Base-by-base conservation (phyloP, 345 rosid genomes). In the Heritiera littoralis region DNA sequence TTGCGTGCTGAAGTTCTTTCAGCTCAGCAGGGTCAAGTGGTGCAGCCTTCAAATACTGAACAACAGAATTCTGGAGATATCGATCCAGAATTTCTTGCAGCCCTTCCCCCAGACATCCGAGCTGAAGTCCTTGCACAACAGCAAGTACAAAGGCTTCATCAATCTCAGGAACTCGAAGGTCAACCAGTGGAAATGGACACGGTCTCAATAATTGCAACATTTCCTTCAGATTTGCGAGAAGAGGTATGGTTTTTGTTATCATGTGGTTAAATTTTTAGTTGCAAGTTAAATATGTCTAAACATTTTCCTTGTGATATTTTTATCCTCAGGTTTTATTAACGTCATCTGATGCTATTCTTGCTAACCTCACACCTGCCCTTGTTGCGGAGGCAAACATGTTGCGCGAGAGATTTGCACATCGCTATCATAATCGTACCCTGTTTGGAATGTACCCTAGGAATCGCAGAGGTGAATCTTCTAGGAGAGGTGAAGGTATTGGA, bases 171-270 rank as follows among this genome's bases (percentile, higher is more conserved):
- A 83, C 97, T 93, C 61, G 99, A 95, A 88, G 99, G 99, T 52
- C 98, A 95, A 87, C 99, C 99, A 0, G 99, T 95, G 79, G 99
- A 95, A 89, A 95, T 95, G 99, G 99, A 95, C 86, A 91, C 99
- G 0, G 99, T 95, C 72, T 95, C 99, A 76, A 95, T 95, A 75
- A 92, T 95, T 83, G 98, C 99, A 32, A 93, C 99, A 15, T 95
- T 95, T 89, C 98, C 99, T 65, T 91, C 98, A 40, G 99, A 95
- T 63, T 81, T 95, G 83, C 92, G 99, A 61, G 99, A 95, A 89
- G 99, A 95, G 98, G 98, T 93, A 85, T 55, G 55, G 56, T 82
- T 17, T 46, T 72, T 60, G 7, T 54, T 65, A n/a, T 61, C 11
- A 15, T 70, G 15, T 78, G 52, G 77, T 66, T 59, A 35, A 30